Base-by-base conservation (phyloP, 768 basidiomycete genomes). In the Crassisporium funariophilum region DNA sequence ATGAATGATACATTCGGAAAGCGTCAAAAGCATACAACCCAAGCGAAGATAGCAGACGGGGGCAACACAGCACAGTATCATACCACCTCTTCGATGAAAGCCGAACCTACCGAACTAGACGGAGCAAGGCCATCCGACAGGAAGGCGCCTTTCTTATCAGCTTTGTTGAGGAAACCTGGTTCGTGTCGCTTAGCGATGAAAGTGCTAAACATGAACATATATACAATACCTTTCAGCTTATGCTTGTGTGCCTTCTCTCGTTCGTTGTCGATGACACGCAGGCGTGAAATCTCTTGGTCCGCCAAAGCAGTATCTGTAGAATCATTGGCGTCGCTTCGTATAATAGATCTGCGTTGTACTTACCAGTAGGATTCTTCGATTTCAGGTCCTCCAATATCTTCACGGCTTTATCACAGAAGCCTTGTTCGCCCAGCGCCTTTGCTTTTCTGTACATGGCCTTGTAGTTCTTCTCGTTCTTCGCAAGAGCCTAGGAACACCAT, bases 391-490 rank as follows among this genome's bases (percentile, higher is more conserved):
- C 69, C 20, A 91, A 71, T 31, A 83, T 73, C 52, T 73, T 78
- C 49, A 83, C 75, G 1, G 89, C 83, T 58, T 83, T 86, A 53
- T 91, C 88, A 50, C 82, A 84, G 58, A 73, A 89, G 1, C 91
- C 90, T 51, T 77, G 76, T 58, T 91, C 88, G 20, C 84, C 85
- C 9, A 86, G 65, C 0, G 86, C 89, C 63, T 89, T 91, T 15
- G 78, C 89, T 62, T 91, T 92, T 24, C 91, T 76, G 67, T 86
- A 91, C 64, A 84, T 71, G 0, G 86, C 90, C 60, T 92, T 93
- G 63, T 75, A 80, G 60, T 92, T 91, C 52, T 78, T 69, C 33
- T 80, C 78, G 62, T 91, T 91, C 66, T 85, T 87, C 23, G 75
- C 72, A 6, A 93, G 72, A 10, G 86, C 88, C 89, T 91, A 46